A percentile compares a stretch with the other conserved stretches of the same genome.
Evolutionary conservation across 2,329 filamentous ascomycete genomes (phyloP).

Genomic region (Phialocephala subalpina): DNA sequence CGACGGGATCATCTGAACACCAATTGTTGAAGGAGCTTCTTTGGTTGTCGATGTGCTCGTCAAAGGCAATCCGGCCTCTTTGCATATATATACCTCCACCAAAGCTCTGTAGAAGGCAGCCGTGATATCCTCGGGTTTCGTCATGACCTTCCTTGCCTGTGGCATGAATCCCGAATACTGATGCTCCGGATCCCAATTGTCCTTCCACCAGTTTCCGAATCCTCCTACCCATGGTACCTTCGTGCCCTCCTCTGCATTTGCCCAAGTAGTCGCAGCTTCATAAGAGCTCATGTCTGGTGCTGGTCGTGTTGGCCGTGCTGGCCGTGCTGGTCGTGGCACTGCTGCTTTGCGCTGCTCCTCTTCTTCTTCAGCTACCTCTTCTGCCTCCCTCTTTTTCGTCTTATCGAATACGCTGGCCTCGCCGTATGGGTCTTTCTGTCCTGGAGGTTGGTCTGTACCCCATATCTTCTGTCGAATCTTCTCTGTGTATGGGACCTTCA

Average conservation of each 20-base stretch:
- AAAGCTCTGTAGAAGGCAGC: conserved; percentile 61
- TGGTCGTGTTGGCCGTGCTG: conserved; percentile 8
- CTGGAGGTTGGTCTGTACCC: conserved; percentile 58
- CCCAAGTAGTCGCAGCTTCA: conserved; percentile 55
- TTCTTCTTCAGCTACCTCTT: conserved; percentile 18
- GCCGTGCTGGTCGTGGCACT: neutral
- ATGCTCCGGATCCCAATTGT: conserved; percentile 47
- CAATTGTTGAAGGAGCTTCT: conserved; percentile 36
- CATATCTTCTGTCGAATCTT: conserved; percentile 56
- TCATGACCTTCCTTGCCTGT: conserved; percentile 41
- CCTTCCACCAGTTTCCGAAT: conserved; percentile 51
- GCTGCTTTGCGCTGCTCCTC: conserved; percentile 30
- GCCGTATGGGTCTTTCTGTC: conserved; percentile 55
- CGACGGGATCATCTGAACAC: conserved; percentile 30
- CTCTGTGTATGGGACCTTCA: conserved; percentile 48
- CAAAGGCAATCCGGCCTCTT: conserved; percentile 48
- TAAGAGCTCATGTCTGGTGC: conserved; percentile 46
- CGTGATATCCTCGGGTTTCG: conserved; percentile 46
- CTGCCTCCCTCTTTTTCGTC: conserved; percentile 27
- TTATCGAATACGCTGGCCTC: conserved; percentile 43
- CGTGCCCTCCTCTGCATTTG: conserved; percentile 53
- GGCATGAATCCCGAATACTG: conserved; percentile 51
- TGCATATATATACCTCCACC: conserved; percentile 62
- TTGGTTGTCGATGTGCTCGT: conserved; percentile 28
- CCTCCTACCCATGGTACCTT: conserved; percentile 52